These are phyloP conservation scores for Selaginella moellendorffii DNA, from an alignment of 75 land plant species.

Conservation along the genomic window DNA sequence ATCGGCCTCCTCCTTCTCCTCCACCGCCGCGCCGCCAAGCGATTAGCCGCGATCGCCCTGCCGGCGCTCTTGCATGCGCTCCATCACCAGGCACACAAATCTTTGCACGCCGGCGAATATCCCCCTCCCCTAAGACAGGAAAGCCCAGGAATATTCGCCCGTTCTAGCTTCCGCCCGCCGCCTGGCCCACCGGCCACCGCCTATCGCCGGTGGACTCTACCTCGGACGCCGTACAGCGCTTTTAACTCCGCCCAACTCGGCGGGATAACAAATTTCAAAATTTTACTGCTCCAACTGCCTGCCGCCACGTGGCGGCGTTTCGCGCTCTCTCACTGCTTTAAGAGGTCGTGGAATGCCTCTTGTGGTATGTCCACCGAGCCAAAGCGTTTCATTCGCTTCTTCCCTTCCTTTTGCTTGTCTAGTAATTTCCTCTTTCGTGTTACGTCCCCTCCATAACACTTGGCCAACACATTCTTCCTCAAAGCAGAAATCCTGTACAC, in stretches of 20 bases:
- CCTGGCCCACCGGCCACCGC: too few relatives aligned
- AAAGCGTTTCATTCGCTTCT: slow-evolving; percentile 95
- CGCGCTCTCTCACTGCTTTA: slow-evolving; percentile 39
- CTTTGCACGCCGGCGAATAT: too few relatives aligned
- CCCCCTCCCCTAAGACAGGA: too few relatives aligned
- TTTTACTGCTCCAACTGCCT: too few relatives aligned
- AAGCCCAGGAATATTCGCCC: too few relatives aligned
- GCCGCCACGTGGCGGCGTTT: too few relatives aligned
- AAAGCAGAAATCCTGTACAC: slow-evolving; percentile 60
- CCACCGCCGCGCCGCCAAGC: background rate
- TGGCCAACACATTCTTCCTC: slow-evolving; percentile 98
- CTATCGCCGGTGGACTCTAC: too few relatives aligned
- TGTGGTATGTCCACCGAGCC: slow-evolving; percentile 98
- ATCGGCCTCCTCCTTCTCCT: background rate
- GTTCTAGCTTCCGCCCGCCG: too few relatives aligned
- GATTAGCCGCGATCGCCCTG: background rate
- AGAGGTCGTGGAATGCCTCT: slow-evolving; percentile 87
- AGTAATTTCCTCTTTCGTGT: slow-evolving; percentile 80
- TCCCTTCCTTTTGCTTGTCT: slow-evolving; percentile 99
- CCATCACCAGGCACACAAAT: too few relatives aligned
- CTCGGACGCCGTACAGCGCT: too few relatives aligned
- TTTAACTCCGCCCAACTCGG: too few relatives aligned
- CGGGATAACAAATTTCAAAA: too few relatives aligned
- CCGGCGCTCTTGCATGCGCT: background rate
- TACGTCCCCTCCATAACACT: slow-evolving; percentile 99